Base-by-base conservation (phyloP, 129 eudicot species). In the Flaveria brownii region DNA sequence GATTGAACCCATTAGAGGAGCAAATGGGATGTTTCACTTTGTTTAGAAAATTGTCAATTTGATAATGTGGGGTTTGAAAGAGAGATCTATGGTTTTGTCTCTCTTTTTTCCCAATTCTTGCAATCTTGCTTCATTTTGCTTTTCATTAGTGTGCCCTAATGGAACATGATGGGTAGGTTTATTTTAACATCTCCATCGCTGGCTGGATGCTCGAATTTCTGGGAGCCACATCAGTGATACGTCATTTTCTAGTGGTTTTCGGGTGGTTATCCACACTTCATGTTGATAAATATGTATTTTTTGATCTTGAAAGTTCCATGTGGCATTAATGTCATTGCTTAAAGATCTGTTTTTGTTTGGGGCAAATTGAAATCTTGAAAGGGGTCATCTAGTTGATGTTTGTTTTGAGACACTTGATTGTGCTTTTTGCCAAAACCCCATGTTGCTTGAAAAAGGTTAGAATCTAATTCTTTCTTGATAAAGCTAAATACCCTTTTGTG, bases 131-230 rank as follows among this genome's bases (percentile, higher is more conserved):
- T 28, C 79, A 80, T 65, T 61, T 65, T 65, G 69, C 83, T 73
- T 73, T 73, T 65, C 89, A 78, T 74, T 73, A 77, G 75, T 65
- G 79, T 77, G 84, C 78, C 71, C 68, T 78, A 76, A 81, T 76
- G 76, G 83, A 71, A 77, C 85, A 84, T 83, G 86, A 78, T 56
- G 80, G 85, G 76, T 59, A 15, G 60, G 72, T 78, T 71, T 55
- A 59, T 82, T 68, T 68, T 82, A 74, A 81, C 88, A 82, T 87
- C 90, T 72, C 88, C 73, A 71, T 85, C 84, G 22, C 30, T 74
- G 72, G 77, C 41, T 78, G 42, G 72, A 25, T 73, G 83, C 82
- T 78, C 41, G 70, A 84, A 61, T 74, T 81, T 84, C 75, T 63
- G 81, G 79, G 81, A 85, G 84, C 80, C 84, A 80, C 86, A 83